Base-by-base conservation (phyloP, 805 yeast species). In the Candida morakotiae region DNA sequence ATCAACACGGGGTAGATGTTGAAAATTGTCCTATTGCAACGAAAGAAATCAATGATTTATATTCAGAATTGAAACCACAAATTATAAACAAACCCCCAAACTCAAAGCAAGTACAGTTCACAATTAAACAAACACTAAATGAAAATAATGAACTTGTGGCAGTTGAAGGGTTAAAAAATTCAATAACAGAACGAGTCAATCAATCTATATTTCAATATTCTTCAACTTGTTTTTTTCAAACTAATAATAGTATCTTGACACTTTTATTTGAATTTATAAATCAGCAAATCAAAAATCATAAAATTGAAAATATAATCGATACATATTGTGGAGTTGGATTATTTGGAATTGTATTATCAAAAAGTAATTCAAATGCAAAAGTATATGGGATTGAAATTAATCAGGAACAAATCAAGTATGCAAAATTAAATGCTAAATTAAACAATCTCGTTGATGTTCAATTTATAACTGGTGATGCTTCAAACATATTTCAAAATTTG, bases 301-400 rank as follows among this genome's bases (percentile, higher is more conserved):
- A 35, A 6, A 52, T 44, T 37, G 55, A 54, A 24, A 52, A 60
- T 38, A 45, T 69, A 21, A 52, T 69, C 5, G 75, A 69, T 40
- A 56, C 73, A 2, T 69, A 69, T 46, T 69, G 75, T 47, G 75
- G 75, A 6, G 59, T 68, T 5, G 75, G 75, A 3, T 64, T 69
- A 42, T 62, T 69, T 42, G 71, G 71, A 0, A 65, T 69, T 9
- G 49, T 62, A 2, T 51, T 67, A 20, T 51, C 66, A 0, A 47
- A 56, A 9, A 48, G 42, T 7, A 46, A 53, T 1, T 49, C 47
- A 8, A 33, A 43, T 19, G 69, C 67, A 0, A 60, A 64, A 37
- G 58, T 68, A 0, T 56, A 61, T 43, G 75, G 75, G 1, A 64
- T 69, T 16, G 75, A 69, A 41, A 47, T 69, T 6, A 56, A 69